Evolutionary conservation across 495 filamentous ascomycete species (phyloP), one percentile per base, ranked within the genome.

Genomic region (Neurospora terricola): DNA sequence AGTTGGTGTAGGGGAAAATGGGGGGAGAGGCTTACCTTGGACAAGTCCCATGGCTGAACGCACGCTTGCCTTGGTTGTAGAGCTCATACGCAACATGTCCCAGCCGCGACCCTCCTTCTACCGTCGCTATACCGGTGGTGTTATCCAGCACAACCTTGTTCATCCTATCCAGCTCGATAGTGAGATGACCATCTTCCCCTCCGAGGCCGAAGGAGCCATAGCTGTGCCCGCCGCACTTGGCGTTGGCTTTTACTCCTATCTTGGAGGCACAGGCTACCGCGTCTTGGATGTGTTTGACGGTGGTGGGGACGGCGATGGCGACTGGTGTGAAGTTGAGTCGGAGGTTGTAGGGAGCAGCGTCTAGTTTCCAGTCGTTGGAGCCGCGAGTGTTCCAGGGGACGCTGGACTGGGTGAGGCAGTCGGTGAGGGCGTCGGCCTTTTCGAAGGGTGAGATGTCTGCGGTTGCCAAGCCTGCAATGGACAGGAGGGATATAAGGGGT

Each of bases 161-260:
- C 81, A 84, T 84, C 10, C 83, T 80, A 70, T 82, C 81, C 72
- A 86, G 71, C 77, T 85, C 80, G 37, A 86, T 80, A 5, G 81
- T 78, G 30, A 86, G 77, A 73, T 85, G 83, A 0, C 84, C 84
- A 18, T 86, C 82, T 74, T 86, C 83, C 14, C 84, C 84, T 21
- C 84, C 84, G 0, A 86, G 79, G 7, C 84, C 84, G 11, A 85
- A 82, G 8, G 81, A 83, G 4, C 78, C 83, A 71, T 86, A 85
- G 54, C 84, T 85, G 77, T 86, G 84, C 9, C 83, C 84, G 70
- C 84, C 83, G 72, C 80, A 81, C 74, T 85, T 86, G 27, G 83
- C 74, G n/a, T 79, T 84, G 30, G 82, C 82, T 75, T 85, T 83
- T 70, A 84, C 76, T 9, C 81, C 81, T 8, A 81, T 54, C 73